Evolutionary conservation across 129 eudicot genomes (phyloP), one percentile per base, ranked within the genome.

Genomic region (Logfia minima): DNA sequence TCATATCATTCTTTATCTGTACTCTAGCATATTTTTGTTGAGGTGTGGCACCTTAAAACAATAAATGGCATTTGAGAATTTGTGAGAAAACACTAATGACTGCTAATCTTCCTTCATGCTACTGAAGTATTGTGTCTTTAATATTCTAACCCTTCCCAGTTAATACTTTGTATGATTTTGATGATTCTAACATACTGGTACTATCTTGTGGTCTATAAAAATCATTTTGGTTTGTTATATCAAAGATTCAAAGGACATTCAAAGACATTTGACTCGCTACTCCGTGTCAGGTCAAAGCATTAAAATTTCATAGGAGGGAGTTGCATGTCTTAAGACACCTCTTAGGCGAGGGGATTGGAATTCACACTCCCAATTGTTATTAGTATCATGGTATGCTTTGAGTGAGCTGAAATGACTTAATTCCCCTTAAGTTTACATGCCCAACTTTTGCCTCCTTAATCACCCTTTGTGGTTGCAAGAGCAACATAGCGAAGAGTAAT

Each of bases 371-470:
- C 22, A 48, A 7, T 45, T 45, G 24, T 70, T 48, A 24, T 70
- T 26, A 34, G 37, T 34, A 34, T 34, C 37, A 34, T 34, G 21
- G 53, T 70, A 41, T 41, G 3, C 48, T 41, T 41, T 41, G 14
- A 9, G 48, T 41, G 75, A 72, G 41, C 9, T 34, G 39, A 34
- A 60, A 37, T 74, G 70, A 74, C 28, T 60, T 41, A 37, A 74
- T 19, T 66, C 10, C 64, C 73, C 55, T 66, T 43, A 48, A 29
- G 29, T 48, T 32, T 31, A 13, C 34, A 2, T 5, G 32, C 66
- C 52, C 21, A 52, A 55, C 61, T 55, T 55, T 55, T 55, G 61
- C 18, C 32, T 24, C 16, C 6, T 4, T 11, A 5, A 13, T 24
- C 6, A 26, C 37, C 18, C 69, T 32, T 24, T 60, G 24, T 2